Base-by-base conservation (phyloP, 2,329 filamentous ascomycete species). In the Teratosphaeria epicoccoides region DNA sequence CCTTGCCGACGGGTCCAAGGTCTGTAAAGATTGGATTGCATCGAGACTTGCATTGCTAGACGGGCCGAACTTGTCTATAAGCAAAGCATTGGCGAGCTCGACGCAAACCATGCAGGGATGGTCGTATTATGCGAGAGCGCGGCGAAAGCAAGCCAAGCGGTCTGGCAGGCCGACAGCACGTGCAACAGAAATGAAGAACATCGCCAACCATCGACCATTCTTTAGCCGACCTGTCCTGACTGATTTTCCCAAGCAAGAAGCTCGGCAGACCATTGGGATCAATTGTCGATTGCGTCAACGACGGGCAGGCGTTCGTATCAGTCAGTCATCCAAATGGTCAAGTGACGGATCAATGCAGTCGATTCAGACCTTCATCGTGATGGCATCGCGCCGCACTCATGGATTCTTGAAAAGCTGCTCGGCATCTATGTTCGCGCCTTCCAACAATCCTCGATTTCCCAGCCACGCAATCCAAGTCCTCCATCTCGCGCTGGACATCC, bases 401-500 rank as follows among this genome's bases (percentile, higher is more conserved):
- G 28, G 40, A 45, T 57, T 55, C 47, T 47, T 57, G 50, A 55
- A 57, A 28, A 55, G 25, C 28, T 49, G 26, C 24, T 53, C 48
- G n/a, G 24, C 20, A 12, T 49, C 45, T 23, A 57, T 17, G 11
- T 45, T 40, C 17, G n/a, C 47, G 17, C 43, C 26, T 7, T 26
- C 43, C 40, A 57, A 24, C 45, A 54, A 26, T 1, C 51, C 55
- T 24, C 51, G 24, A 22, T 43, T 24, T 11, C n/a, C n/a, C 17
- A 61, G 33, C 59, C 59, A 61, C 2, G 50, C 49, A 11, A 57
- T 25, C 56, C 56, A 61, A 1, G 28, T 46, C 37, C 45, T 49
- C 58, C 57, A 60, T 44, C 51, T 56, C 33, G 50, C n/a, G n/a
- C 29, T 43, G 23, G 52, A 49, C 57, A 61, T 59, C 5, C 45